Evolutionary conservation across 2,329 filamentous ascomycete genomes (phyloP), one percentile per base, ranked within the genome.

Genomic region (Aplosporella prunicola): DNA sequence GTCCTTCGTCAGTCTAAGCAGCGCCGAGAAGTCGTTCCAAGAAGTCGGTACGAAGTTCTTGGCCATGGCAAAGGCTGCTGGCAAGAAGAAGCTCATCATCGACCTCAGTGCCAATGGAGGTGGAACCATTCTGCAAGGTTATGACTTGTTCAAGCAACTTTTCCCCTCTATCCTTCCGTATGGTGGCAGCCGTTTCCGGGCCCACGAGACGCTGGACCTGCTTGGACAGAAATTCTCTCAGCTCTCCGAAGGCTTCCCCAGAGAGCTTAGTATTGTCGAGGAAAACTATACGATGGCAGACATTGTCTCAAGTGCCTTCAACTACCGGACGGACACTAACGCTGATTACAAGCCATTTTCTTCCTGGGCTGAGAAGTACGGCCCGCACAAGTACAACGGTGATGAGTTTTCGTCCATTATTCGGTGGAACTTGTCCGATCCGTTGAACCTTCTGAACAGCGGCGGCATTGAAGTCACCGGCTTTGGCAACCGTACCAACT

Each of bases 1-100:
- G 3, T 62, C 59, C 0, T 69, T 68, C 30, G 57, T 61, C 4
- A 50, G 55, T 13, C 43, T 46, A 11, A 39, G 42, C 15, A 8
- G 9, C 31, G 55, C 57, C 9, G 50, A 57, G 20, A 43, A 52
- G 6, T 44, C 48, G 3, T 68, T 68, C 45, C 63, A 67, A 35
- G 45, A 53, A n/a, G 55, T 62, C 16, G 61, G 59, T 32, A 55
- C 52, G 7, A 53, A 60, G 11, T 61, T 68, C 44, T 57, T 69
- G 30, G 51, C 60, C 8, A 53, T 55, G 10, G 64, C 64, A 23
- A 62, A 63, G 39, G 59, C 62, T 8, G 64, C 62, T 1, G 69
- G 68, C 40, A 78, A 76, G 57, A 75, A 66, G 30, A 75, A 74
- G 52, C 65, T 80, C 0, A 68, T 80, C 9, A 60, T 80, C 20